Evolutionary conservation across 2,329 filamentous ascomycete genomes (phyloP).

Genomic region (Microsporum audouinii): DNA sequence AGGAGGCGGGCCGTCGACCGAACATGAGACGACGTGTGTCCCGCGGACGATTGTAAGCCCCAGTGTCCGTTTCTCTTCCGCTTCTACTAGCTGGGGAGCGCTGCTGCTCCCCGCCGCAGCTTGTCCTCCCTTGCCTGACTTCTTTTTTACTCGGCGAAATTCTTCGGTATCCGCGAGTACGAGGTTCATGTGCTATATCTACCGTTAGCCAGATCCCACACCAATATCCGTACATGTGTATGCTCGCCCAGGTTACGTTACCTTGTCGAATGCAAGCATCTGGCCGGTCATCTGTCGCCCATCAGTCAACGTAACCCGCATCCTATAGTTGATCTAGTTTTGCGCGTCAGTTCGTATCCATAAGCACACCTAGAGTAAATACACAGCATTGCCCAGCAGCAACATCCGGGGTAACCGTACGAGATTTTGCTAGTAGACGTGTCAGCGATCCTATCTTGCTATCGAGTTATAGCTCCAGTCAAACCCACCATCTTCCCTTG

Average conservation of each 20-base stretch:
- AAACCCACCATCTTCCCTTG: conserved; percentile 97
- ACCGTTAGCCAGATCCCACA: neutral
- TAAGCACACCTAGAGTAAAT: neutral
- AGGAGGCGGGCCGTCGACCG: conserved; percentile 89
- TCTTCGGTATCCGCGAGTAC: conserved; percentile 98
- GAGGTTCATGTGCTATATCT: conserved; percentile 84
- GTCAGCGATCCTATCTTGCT: conserved; percentile 48
- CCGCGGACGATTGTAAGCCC: conserved; percentile 90
- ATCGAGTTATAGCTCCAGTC: conserved; percentile 15
- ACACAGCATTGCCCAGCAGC: neutral
- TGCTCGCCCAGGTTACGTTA: conserved; percentile 27
- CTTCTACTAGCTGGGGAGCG: conserved; percentile 59
- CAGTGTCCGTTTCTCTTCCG: conserved; percentile 94
- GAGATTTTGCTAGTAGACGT: conserved; percentile 47
- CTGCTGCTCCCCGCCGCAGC: conserved; percentile 31
- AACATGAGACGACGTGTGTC: conserved; percentile 86
- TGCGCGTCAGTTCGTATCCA: neutral
- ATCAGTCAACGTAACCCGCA: conserved; percentile 92
- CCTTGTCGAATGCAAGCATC: conserved; percentile 98
- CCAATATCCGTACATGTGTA: neutral
- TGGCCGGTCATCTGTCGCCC: conserved; percentile 93
- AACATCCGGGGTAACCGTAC: conserved; percentile 33
- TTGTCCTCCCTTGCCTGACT: conserved; percentile 59
- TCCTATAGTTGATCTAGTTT: conserved; percentile 91
- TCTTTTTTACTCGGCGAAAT: conserved; percentile 82